Conservation (phyloP, 768 basidiomycete genomes). For the Neoboletus magnificus region DNA sequence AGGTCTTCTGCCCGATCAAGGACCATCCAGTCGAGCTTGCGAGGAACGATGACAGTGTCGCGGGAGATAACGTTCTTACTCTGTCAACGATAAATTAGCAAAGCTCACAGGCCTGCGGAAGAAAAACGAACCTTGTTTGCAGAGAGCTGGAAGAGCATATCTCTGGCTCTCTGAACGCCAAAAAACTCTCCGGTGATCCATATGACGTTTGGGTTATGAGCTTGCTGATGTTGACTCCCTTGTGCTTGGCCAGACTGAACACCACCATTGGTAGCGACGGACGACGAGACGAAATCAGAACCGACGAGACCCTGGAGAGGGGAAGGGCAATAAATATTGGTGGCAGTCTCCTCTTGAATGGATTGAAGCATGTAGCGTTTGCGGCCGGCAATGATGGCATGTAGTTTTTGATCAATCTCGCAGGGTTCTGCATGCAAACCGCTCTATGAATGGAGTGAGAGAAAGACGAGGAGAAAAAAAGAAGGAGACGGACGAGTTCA, state of each 20-base stretch:
- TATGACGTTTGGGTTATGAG: conserved; percentile 71
- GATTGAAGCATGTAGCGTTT: conserved; percentile 84
- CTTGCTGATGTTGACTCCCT: conserved; percentile 24
- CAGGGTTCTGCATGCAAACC: conserved; percentile 87
- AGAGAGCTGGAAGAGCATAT: conserved; percentile 91
- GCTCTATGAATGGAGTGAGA: conserved; percentile 47
- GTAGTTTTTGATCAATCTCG: conserved; percentile 94
- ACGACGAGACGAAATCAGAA: conserved; percentile 47
- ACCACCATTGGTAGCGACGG: conserved; percentile 35
- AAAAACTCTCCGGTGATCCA: conserved; percentile 99
- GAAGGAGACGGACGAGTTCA: conserved; percentile 67
- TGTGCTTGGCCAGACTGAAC: conserved; percentile 29
- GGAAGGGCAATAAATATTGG: conserved; percentile 94
- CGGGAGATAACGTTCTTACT: conserved; percentile 86
- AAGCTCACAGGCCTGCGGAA: neutral
- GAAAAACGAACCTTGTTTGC: conserved; percentile 63
- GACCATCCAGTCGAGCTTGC: conserved; percentile 98
- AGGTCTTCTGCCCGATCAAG: conserved; percentile 95
- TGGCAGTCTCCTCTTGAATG: conserved; percentile 96
- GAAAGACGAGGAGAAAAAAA: neutral
- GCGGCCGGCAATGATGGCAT: conserved; percentile 85
- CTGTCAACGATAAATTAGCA: conserved; percentile 38
- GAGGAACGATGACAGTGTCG: conserved; percentile 90
- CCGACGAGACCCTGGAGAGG: conserved; percentile 84
- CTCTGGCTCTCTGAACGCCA: conserved; percentile 89